Evolutionary conservation across 2,329 filamentous ascomycete genomes (phyloP).

Genomic region (Colletotrichum orbiculare): DNA sequence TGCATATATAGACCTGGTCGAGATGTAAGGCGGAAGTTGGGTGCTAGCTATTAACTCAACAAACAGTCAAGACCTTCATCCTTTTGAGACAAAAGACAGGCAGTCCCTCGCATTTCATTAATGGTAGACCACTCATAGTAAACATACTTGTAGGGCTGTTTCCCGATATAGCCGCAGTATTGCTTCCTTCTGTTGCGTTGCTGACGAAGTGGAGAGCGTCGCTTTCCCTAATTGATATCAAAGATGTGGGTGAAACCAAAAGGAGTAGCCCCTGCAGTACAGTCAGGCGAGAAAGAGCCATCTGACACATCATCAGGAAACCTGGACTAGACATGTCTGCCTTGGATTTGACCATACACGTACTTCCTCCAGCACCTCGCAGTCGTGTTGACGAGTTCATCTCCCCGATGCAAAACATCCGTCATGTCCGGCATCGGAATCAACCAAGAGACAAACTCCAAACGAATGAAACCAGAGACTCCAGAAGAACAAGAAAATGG

Average conservation of each 20-base stretch:
- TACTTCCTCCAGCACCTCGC: too few species aligned
- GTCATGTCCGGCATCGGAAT: too few species aligned
- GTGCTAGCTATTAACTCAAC: not conserved
- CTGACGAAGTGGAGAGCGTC: constrained; percentile 18
- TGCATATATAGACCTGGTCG: too few species aligned
- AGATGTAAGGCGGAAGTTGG: not conserved
- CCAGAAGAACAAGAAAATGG: not conserved
- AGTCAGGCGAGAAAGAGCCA: not conserved
- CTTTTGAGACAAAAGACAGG: too few species aligned
- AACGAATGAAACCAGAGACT: not conserved
- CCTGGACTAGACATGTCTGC: not conserved
- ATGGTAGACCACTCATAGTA: not conserved
- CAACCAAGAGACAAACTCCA: too few species aligned
- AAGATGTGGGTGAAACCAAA: constrained; percentile 14
- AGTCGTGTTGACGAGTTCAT: too few species aligned
- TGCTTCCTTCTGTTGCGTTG: constrained; percentile 2
- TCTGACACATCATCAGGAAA: not conserved
- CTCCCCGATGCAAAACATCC: too few species aligned
- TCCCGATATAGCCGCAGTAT: constrained; percentile 11
- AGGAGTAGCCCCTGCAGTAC: constrained; percentile 23
- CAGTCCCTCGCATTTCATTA: not conserved
- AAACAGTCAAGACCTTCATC: not conserved
- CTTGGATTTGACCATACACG: too few species aligned
- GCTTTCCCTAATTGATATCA: constrained; percentile 9
- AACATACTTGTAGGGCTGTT: constrained; percentile 7